Percentiles rank a stretch among this genome's conserved stretches.
These are phyloP conservation scores for Monosporozyma siamensis DNA, from an alignment of 805 yeast genomes.

Conservation along the genomic window DNA sequence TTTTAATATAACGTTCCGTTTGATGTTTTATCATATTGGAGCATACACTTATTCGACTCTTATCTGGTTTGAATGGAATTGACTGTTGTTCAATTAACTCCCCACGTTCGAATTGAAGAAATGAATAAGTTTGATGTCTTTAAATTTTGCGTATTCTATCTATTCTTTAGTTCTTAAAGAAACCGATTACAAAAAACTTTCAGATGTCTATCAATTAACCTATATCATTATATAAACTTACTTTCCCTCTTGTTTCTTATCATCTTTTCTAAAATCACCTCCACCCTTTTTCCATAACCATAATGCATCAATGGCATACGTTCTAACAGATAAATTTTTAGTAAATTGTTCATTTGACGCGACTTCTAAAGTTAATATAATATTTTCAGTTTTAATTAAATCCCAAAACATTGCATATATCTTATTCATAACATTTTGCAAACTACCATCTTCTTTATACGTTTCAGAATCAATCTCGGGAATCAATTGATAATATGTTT, in stretches of 20 bases:
- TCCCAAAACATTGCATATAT: slow-evolving; percentile 55
- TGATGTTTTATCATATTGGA: slow-evolving; percentile 1
- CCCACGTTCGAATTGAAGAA: background rate
- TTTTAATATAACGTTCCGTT: background rate
- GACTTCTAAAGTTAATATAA: slow-evolving; percentile 56
- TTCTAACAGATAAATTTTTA: slow-evolving; percentile 61
- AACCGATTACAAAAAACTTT: background rate
- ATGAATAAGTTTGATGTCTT: too few species aligned
- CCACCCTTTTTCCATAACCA: slow-evolving; percentile 72
- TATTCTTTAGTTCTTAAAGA: slow-evolving; percentile 5
- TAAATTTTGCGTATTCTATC: background rate
- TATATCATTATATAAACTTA: background rate
- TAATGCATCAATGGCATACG: slow-evolving; percentile 79
- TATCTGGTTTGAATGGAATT: background rate
- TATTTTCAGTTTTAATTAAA: slow-evolving; percentile 48
- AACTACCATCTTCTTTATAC: slow-evolving; percentile 33
- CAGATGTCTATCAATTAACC: slow-evolving; percentile 2
- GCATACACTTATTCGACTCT: background rate
- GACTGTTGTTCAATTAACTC: background rate
- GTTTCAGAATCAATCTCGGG: slow-evolving; percentile 37
- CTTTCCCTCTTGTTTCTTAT: slow-evolving; percentile 7
- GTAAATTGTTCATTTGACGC: slow-evolving; percentile 60
- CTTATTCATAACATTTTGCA: slow-evolving; percentile 28
- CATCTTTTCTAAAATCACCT: slow-evolving; percentile 26
- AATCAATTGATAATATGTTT: slow-evolving; percentile 44